Percentiles rank a stretch among this genome's conserved stretches.
phyloP scores from a whole-genome alignment of 2,329 filamentous ascomycete genomes.

The Fragosphaeria purpurea region DNA sequence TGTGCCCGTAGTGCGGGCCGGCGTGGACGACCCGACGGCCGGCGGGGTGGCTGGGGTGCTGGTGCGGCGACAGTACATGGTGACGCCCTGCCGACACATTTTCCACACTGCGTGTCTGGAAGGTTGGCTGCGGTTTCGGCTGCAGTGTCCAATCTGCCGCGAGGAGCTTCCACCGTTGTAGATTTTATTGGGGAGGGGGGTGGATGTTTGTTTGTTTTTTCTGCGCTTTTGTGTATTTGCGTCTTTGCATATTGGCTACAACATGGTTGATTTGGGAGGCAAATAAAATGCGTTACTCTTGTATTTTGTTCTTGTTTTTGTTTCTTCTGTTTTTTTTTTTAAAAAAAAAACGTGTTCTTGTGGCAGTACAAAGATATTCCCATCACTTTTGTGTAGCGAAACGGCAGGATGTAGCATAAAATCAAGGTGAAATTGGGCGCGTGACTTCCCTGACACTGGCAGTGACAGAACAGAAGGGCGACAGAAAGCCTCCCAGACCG shows the following conservation, averaged over 20 bases:
- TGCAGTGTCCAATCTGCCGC: conserved; percentile 93
- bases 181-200: conserved; percentile 8
- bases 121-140: conserved; percentile 86
- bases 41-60: conserved; percentile 58
- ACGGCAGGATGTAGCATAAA: too few relatives aligned
- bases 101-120: conserved; percentile 89
- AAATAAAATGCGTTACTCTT: too few relatives aligned
- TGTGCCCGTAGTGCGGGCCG: conserved; percentile 65
- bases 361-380: too few relatives aligned
- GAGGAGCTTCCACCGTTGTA: conserved; percentile 80
- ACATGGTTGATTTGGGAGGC: too few relatives aligned
- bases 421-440: too few relatives aligned
- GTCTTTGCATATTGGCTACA: too few relatives aligned
- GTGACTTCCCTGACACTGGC: too few relatives aligned
- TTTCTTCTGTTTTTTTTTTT: neutral
- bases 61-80: conserved; percentile 82
- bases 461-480: too few relatives aligned
- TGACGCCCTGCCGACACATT: conserved; percentile 91
- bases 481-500: too few relatives aligned
- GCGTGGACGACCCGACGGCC: conserved; percentile 36
- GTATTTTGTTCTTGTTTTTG: neutral
- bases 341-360: too few relatives aligned
- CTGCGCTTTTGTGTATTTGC: neutral
- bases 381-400: too few relatives aligned
- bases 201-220: neutral